These are phyloP conservation scores for Oryza glaberrima DNA, from an alignment of 176 grass and related monocot species.

Conservation along the genomic window DNA sequence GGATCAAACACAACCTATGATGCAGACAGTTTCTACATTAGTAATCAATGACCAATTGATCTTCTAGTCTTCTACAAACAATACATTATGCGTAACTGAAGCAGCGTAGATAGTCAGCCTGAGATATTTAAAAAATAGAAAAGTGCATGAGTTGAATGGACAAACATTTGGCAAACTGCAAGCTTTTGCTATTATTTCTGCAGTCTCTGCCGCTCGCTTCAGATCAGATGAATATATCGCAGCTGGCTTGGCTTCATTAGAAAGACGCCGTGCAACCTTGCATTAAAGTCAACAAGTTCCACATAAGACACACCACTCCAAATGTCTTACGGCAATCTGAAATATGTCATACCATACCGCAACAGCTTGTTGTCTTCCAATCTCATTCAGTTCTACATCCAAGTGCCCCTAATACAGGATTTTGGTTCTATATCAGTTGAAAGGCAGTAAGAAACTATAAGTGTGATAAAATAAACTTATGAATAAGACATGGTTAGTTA, in stretches of 20 bases:
- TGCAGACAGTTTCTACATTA: neutral
- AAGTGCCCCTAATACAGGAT: slow-evolving; percentile 61
- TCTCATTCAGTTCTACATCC: slow-evolving; percentile 85
- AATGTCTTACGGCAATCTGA: neutral
- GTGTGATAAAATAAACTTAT: neutral
- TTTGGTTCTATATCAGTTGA: slow-evolving; percentile 16
- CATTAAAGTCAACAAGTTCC: slow-evolving; percentile 28
- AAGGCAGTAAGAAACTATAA: neutral
- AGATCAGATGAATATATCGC: slow-evolving; percentile 92
- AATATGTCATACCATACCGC: slow-evolving; percentile 59
- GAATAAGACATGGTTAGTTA: neutral
- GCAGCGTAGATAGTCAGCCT: neutral
- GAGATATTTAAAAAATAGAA: slow-evolving; percentile 25
- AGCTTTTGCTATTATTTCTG: slow-evolving; percentile 63
- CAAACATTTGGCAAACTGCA: slow-evolving; percentile 77
- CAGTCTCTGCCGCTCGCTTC: slow-evolving; percentile 85
- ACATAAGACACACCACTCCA: slow-evolving; percentile 45
- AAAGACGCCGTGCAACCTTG: slow-evolving; percentile 69
- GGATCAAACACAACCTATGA: slow-evolving; percentile 65
- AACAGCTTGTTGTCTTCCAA: slow-evolving; percentile 75
- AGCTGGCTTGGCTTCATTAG: slow-evolving; percentile 67
- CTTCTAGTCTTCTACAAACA: slow-evolving; percentile 1
- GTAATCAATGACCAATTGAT: slow-evolving; percentile 10
- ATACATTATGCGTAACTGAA: neutral
- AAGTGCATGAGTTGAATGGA: neutral